Conservation (phyloP, 805 yeast genomes). For the Candida xiaguanensis region DNA sequence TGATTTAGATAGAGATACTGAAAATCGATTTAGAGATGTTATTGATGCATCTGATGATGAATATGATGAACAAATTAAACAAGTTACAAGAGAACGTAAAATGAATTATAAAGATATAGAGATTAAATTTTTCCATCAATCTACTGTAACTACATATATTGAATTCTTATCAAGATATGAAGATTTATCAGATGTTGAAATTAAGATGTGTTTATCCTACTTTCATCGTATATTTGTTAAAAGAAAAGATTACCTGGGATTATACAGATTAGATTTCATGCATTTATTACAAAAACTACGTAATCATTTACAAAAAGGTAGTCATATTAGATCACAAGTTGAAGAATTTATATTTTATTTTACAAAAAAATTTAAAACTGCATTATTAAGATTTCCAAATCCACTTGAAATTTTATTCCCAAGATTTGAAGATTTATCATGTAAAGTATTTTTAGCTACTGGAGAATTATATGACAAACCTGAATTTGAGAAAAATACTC, state of each 20-base stretch:
- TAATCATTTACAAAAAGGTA: slow-evolving; percentile 43
- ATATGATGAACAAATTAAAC: slow-evolving; percentile 24
- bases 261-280: slow-evolving; percentile 74
- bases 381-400: slow-evolving; percentile 49
- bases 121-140: slow-evolving; percentile 51
- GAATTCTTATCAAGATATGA: slow-evolving; percentile 55
- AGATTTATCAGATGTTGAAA: slow-evolving; percentile 57
- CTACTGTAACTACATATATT: slow-evolving; percentile 63
- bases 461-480: slow-evolving; percentile 47
- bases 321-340: slow-evolving; percentile 53
- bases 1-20: slow-evolving; percentile 21
- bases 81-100: slow-evolving; percentile 42
- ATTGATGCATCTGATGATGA: slow-evolving; percentile 33
- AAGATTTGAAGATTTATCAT: slow-evolving; percentile 43
- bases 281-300: slow-evolving; percentile 47
- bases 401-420: slow-evolving; percentile 68
- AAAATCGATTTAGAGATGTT: slow-evolving; percentile 20
- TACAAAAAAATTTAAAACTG: slow-evolving; percentile 53
- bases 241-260: slow-evolving; percentile 53
- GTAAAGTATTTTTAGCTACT: slow-evolving; percentile 50
- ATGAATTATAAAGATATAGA: slow-evolving; percentile 41
- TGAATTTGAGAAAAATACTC: slow-evolving; percentile 9
- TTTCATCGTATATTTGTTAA: slow-evolving; percentile 66
- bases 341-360: slow-evolving; percentile 63
- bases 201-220: slow-evolving; percentile 63